Percentiles rank a stretch among this genome's conserved stretches.
Evolutionary conservation across 768 basidiomycete genomes (phyloP).

Genomic region (Macrocybe gigantea): DNA sequence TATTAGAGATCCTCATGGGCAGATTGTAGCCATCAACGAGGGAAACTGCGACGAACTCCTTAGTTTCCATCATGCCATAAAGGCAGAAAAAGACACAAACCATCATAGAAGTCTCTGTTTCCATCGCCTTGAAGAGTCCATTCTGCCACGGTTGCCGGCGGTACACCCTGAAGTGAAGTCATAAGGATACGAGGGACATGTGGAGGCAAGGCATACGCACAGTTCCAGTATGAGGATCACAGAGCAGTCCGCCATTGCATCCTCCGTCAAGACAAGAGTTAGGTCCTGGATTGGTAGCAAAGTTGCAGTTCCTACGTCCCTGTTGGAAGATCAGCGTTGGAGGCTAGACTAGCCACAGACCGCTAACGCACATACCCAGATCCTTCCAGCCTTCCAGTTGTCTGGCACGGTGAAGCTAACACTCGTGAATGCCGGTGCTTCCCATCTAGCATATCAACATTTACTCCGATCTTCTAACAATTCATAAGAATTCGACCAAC

Average conservation of each 20-base stretch:
- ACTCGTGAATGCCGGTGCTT: slow-evolving; percentile 19
- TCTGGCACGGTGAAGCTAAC: slow-evolving; percentile 41
- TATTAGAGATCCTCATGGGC: slow-evolving; percentile 47
- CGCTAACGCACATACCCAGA: slow-evolving; percentile 29
- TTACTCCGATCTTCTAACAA: slow-evolving; percentile 20
- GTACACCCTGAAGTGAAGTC: slow-evolving; percentile 36
- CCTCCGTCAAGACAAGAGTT: slow-evolving; percentile 58
- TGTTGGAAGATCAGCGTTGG: slow-evolving; percentile 15
- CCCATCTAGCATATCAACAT: slow-evolving; percentile 22
- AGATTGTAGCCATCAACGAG: slow-evolving; percentile 58
- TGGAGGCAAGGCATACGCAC: slow-evolving; percentile 16
- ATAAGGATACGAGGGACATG: too few species aligned
- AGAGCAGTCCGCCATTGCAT: slow-evolving; percentile 60
- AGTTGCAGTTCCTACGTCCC: slow-evolving; percentile 60
- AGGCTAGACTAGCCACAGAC: not conserved
- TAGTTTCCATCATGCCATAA: not conserved
- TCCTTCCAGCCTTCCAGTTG: slow-evolving; percentile 36
- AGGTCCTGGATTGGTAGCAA: slow-evolving; percentile 40
- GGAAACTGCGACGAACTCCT: slow-evolving; percentile 27
- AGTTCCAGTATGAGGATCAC: slow-evolving; percentile 43
- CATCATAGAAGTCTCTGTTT: slow-evolving; percentile 54
- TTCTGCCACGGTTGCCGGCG: slow-evolving; percentile 65
- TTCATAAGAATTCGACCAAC: slow-evolving; percentile 14
- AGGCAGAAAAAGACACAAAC: slow-evolving; percentile 21
- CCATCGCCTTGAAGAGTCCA: slow-evolving; percentile 46